Conservation (phyloP, 176 grass and related monocot species). For the Eremochloa ophiuroides region DNA sequence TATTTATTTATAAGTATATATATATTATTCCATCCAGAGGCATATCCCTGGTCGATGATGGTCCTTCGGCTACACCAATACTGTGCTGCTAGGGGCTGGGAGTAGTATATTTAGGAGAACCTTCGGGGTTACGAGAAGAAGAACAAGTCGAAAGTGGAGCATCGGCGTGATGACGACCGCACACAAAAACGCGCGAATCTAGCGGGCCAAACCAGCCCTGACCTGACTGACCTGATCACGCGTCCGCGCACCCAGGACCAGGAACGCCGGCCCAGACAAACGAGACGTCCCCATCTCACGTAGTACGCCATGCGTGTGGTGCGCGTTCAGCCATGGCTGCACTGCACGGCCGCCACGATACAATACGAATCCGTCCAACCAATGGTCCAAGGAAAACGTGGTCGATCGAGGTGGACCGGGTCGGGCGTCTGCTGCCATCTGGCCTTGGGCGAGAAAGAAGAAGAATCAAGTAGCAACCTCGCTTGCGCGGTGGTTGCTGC, state of each 20-base stretch:
- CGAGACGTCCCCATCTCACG: not conserved
- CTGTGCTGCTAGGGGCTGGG: not conserved
- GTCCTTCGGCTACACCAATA: not conserved
- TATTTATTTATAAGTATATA: too few species aligned
- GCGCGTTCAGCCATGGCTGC: not conserved
- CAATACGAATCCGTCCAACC: not conserved
- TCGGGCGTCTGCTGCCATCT: not conserved
- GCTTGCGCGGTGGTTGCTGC: not conserved
- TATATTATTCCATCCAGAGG: not conserved
- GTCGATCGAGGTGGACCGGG: not conserved
- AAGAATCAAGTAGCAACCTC: not conserved
- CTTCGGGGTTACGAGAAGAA: not conserved
- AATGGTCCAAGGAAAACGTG: constrained; percentile 1
- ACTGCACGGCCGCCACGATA: not conserved
- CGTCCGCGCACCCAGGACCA: not conserved
- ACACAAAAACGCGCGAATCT: not conserved
- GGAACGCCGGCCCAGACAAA: not conserved
- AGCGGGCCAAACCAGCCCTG: not conserved
- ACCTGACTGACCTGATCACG: not conserved
- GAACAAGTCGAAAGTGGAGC: not conserved
- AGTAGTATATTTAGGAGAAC: not conserved
- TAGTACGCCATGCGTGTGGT: not conserved
- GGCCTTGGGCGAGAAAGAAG: not conserved
- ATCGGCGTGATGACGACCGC: not conserved
- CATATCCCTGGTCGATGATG: not conserved